Evolutionary conservation across 2,329 filamentous ascomycete genomes (phyloP), one percentile per base, ranked within the genome.

Genomic region (Fusarium robinianum): DNA sequence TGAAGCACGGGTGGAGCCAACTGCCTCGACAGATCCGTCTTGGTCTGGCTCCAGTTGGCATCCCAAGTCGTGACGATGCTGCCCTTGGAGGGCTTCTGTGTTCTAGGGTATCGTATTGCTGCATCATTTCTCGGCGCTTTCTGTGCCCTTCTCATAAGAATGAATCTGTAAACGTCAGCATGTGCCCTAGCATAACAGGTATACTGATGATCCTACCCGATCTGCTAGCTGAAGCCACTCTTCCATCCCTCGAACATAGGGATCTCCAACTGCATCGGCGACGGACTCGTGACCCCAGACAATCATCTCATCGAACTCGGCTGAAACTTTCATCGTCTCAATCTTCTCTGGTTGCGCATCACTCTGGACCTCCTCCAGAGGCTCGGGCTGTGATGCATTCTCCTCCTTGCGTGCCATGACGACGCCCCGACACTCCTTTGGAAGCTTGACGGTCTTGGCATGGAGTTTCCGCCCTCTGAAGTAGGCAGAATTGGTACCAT

Each of bases 201-300:
- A 8, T 14, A 15, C 12, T 31, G 33, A 10, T 6, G n/a, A 15
- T 10, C 77, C 59, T 67, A 90, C 85, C 65, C 79, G 76, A 53
- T 85, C 80, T 8, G 90, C 81, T 64, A 91, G 81, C 8, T 75
- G 73, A 44, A 95, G 74, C 90, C 90, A 96, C 67, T 96, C 90
- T 55, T 85, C 79, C 29, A 95, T 72, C 0, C 85, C 83, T 63
- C 86, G 85, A 5, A 88, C 73, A 64, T 90, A 94, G 2, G 79
- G 73, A 67, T 96, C 89, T 5, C 71, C 70, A 18, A 74, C 74
- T 1, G 75, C 74, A 47, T 85, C 82, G 5, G 83, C 83, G 35
- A 80, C 58, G 1, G 71, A 67, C 55, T 94, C 90, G 65, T 96
- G 90, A 0, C 80, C 84, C 91, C 91, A 97, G n/a, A 96, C 77